Percentiles rank a stretch among this genome's conserved stretches.
Conservation (phyloP, 2,329 filamentous ascomycete genomes). For the Stylonectria norvegica region DNA sequence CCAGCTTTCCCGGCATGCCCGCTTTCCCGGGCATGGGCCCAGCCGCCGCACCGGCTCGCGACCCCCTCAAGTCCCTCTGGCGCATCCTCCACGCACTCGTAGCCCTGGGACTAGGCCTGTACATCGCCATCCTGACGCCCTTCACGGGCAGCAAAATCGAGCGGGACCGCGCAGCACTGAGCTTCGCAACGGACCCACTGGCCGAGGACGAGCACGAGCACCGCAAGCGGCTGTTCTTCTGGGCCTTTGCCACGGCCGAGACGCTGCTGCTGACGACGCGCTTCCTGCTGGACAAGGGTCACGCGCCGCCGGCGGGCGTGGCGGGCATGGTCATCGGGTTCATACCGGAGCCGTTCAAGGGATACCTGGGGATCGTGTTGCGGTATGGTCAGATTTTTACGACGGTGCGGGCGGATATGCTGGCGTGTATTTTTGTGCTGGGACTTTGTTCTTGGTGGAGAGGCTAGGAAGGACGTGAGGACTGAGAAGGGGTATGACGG, state of each 20-base stretch:
- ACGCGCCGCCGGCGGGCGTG: slow-evolving; percentile 56
- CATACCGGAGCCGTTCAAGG: slow-evolving; percentile 61
- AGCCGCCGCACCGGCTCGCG: slow-evolving; percentile 33
- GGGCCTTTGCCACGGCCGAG: slow-evolving; percentile 76
- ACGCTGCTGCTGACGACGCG: slow-evolving; percentile 67
- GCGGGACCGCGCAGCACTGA: slow-evolving; percentile 44
- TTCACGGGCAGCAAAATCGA: slow-evolving; percentile 65
- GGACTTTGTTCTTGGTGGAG: slow-evolving; percentile 52
- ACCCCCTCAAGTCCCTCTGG: slow-evolving; percentile 53
- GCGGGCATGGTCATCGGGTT: slow-evolving; percentile 62
- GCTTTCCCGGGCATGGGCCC: slow-evolving; percentile 41
- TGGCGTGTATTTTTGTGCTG: slow-evolving; percentile 73
- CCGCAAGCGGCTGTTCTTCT: slow-evolving; percentile 57
- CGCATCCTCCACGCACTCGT: slow-evolving; percentile 70
- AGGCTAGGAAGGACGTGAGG: slow-evolving; percentile 14
- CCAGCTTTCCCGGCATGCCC: slow-evolving; percentile 36
- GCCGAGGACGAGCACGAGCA: slow-evolving; percentile 31
- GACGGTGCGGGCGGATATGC: slow-evolving; percentile 68
- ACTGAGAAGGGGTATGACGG: background rate
- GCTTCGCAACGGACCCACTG: slow-evolving; percentile 23
- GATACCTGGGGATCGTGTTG: slow-evolving; percentile 58
- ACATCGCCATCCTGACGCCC: slow-evolving; percentile 64
- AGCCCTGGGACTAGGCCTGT: slow-evolving; percentile 65
- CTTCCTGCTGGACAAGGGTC: slow-evolving; percentile 65
- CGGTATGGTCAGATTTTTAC: slow-evolving; percentile 69